A percentile compares a stretch with the other conserved stretches of the same genome.
phyloP scores from a whole-genome alignment of 2,329 filamentous ascomycete genomes.

The Pseudocercospora cruenta region DNA sequence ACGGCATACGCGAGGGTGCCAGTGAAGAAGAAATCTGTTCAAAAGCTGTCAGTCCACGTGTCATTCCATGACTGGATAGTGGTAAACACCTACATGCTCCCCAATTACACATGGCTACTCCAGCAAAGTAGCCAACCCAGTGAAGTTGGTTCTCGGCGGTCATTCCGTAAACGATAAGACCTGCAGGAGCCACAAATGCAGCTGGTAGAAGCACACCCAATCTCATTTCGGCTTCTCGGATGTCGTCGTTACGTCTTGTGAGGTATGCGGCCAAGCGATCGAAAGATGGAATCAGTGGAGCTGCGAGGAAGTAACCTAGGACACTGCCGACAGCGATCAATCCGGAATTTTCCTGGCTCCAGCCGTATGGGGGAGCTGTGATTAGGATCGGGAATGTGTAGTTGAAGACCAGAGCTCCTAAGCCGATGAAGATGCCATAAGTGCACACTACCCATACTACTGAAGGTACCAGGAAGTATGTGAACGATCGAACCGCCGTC shows the following conservation, averaged over 20 bases:
- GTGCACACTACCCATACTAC: conserved; percentile 44
- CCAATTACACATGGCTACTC: conserved; percentile 43
- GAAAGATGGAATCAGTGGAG: conserved; percentile 38
- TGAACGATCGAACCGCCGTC: conserved; percentile 40
- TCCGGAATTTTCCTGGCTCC: conserved; percentile 35
- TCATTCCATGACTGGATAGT: neutral
- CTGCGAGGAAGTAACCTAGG: conserved; percentile 41
- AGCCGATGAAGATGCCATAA: conserved; percentile 45
- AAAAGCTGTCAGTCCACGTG: neutral
- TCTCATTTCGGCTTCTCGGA: conserved; percentile 40
- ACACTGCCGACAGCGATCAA: conserved; percentile 41
- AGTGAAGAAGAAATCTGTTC: conserved; percentile 34
- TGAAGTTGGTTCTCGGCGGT: conserved; percentile 40
- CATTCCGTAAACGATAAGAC: conserved; percentile 42
- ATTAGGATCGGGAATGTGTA: conserved; percentile 26
- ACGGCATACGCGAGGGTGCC: conserved; percentile 65
- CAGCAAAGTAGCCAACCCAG: conserved; percentile 45
- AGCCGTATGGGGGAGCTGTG: conserved; percentile 39
- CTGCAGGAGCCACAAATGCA: conserved; percentile 40
- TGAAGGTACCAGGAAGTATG: conserved; percentile 43
- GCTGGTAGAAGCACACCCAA: conserved; percentile 41
- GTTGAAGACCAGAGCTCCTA: conserved; percentile 45
- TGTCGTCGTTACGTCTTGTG: conserved; percentile 33
- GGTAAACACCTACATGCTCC: conserved; percentile 35
- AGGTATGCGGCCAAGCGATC: conserved; percentile 39